phyloP scores from a whole-genome alignment of 129 eudicot genomes.

The Solidago caesia region DNA sequence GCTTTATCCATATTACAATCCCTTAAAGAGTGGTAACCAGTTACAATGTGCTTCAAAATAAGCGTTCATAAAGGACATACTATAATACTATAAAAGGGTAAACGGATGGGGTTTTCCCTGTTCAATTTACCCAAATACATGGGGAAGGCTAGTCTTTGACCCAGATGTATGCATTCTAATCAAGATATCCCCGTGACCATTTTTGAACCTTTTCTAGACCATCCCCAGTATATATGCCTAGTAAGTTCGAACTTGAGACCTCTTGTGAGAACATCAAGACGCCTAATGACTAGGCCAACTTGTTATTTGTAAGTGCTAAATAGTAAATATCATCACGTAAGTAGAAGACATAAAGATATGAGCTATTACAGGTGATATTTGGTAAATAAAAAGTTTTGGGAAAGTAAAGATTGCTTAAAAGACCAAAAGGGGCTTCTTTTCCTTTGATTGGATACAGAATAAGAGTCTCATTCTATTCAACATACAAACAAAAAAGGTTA shows the following conservation, averaged over 20 bases:
- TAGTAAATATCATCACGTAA: background rate
- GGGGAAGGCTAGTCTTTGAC: too few relatives aligned
- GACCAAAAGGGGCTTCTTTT: conserved; percentile 3
- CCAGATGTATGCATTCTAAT: background rate
- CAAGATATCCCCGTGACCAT: background rate
- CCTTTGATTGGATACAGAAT: background rate
- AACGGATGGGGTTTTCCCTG: too few relatives aligned
- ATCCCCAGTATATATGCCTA: too few relatives aligned
- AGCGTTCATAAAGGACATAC: background rate
- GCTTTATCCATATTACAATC: background rate
- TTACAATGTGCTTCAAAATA: background rate
- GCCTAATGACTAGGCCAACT: too few relatives aligned
- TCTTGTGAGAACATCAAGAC: too few relatives aligned
- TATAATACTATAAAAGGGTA: too few relatives aligned
- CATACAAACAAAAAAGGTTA: background rate
- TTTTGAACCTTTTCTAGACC: too few relatives aligned
- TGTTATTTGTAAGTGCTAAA: background rate
- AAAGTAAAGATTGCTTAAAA: background rate
- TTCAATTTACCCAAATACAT: too few relatives aligned
- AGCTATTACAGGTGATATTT: background rate
- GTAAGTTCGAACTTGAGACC: too few relatives aligned
- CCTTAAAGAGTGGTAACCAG: background rate
- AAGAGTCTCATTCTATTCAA: conserved; percentile 9
- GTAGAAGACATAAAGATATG: conserved; percentile 7
- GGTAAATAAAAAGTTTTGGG: background rate